These are phyloP conservation scores for Populus davidiana DNA, from an alignment of 345 rosid genomes.

Conservation along the genomic window DNA sequence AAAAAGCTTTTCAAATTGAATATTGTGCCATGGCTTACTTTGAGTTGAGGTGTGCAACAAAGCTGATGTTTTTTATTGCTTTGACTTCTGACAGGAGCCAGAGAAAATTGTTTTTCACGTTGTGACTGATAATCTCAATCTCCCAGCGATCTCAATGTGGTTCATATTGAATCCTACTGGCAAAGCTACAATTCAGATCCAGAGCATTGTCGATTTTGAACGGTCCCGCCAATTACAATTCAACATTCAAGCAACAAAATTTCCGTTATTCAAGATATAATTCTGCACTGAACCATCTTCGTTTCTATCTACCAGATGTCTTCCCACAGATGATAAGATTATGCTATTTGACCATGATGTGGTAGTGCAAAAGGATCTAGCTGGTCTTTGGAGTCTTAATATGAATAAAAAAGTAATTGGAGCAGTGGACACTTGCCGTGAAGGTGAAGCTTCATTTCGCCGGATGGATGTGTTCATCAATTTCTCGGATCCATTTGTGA, in stretches of 20 bases:
- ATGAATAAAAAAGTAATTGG: constrained; percentile 30
- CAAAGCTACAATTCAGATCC: too few relatives aligned
- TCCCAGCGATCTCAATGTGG: too few relatives aligned
- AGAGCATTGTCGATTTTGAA: too few relatives aligned
- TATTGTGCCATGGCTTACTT: neutral
- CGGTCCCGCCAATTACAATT: too few relatives aligned
- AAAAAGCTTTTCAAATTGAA: constrained; percentile 3
- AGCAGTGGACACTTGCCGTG: constrained; percentile 32
- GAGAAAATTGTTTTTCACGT: constrained; percentile 26
- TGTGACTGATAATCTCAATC: constrained; percentile 7
- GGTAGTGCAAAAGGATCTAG: constrained; percentile 23
- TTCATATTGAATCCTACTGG: too few relatives aligned
- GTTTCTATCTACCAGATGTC: constrained; percentile 31
- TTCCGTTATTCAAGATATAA: neutral
- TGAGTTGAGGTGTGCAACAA: neutral
- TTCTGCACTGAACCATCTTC: constrained; percentile 28
- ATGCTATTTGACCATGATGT: constrained; percentile 34
- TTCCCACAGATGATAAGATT: constrained; percentile 27
- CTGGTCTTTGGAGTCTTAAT: constrained; percentile 23
- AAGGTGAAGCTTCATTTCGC: constrained; percentile 34
- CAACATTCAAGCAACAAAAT: too few relatives aligned
- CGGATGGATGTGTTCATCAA: constrained; percentile 26
- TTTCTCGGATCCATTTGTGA: constrained; percentile 30
- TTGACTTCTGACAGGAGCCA: constrained; percentile 22
- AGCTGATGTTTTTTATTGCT: constrained; percentile 14